Percentiles rank a stretch among this genome's conserved stretches.
phyloP scores from a whole-genome alignment of 2,329 filamentous ascomycete genomes.

The Curvularia sp. region DNA sequence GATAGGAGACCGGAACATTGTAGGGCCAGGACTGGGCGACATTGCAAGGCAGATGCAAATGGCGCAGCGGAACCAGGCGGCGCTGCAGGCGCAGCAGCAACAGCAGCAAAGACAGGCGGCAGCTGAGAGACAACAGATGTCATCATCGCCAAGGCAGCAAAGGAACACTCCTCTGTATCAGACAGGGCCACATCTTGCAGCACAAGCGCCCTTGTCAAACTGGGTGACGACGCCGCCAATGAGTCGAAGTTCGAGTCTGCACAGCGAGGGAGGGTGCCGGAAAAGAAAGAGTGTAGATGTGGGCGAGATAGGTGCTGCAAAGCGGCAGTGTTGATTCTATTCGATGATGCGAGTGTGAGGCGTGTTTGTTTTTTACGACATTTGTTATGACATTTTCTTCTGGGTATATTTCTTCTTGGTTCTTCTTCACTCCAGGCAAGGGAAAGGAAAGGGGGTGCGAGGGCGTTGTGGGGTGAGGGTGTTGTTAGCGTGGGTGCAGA shows the following conservation, averaged over 20 bases:
- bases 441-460: not conserved
- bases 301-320: slow-evolving; percentile 21
- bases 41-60: slow-evolving; percentile 46
- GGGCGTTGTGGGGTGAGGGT: not conserved
- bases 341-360: not conserved
- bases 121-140: slow-evolving; percentile 11
- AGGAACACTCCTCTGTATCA: slow-evolving; percentile 2
- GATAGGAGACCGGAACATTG: slow-evolving; percentile 47
- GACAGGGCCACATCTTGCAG: not conserved
- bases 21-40: slow-evolving; percentile 44
- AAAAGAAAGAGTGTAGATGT: slow-evolving; percentile 40
- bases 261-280: slow-evolving; percentile 26
- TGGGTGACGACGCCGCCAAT: slow-evolving; percentile 36
- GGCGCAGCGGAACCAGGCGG: slow-evolving; percentile 36
- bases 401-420: not conserved
- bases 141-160: slow-evolving; percentile 8
- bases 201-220: not conserved
- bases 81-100: slow-evolving; percentile 24
- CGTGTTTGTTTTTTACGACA: not conserved
- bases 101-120: slow-evolving; percentile 6
- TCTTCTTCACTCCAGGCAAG: not conserved
- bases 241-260: slow-evolving; percentile 39
- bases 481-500: not conserved
- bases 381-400: not conserved
- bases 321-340: slow-evolving; percentile 28